Evolutionary conservation across 2,329 filamentous ascomycete genomes (phyloP).

Genomic region (Neofusicoccum sp.): DNA sequence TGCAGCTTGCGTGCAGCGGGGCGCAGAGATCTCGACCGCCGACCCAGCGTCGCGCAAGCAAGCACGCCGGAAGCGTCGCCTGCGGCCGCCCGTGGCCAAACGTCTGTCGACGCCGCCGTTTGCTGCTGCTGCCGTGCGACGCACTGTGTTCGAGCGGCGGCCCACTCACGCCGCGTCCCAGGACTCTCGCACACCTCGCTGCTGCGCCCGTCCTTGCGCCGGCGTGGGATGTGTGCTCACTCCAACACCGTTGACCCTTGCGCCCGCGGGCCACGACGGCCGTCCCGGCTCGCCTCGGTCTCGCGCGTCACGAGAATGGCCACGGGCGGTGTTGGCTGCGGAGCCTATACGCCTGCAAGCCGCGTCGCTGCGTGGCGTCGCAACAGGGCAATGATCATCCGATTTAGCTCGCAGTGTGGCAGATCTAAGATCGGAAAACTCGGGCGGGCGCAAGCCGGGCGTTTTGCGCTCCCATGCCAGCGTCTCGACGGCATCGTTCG

Average conservation of each 20-base stretch:
- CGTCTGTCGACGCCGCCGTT: not conserved
- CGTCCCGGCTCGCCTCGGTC: not conserved
- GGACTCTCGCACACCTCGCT: not conserved
- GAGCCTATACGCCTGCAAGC: not conserved
- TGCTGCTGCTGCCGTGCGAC: conserved; percentile 7
- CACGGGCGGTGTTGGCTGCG: not conserved
- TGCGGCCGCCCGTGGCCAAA: not conserved
- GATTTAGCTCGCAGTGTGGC: not conserved
- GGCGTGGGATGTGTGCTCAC: not conserved
- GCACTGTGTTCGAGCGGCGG: not conserved
- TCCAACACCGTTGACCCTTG: conserved; percentile 5
- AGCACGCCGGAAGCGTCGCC: not conserved
- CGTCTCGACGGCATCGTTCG: too few relatives aligned
- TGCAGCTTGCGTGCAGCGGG: not conserved
- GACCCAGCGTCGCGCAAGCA: conserved; percentile 8
- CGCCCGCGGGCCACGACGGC: not conserved
- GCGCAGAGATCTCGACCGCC: not conserved
- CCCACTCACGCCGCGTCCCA: not conserved
- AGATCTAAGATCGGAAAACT: not conserved
- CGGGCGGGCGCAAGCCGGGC: not conserved
- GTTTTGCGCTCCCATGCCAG: not conserved
- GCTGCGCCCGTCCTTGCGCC: not conserved
- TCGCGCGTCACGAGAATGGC: conserved; percentile 1
- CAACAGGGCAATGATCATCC: not conserved
- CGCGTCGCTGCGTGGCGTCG: not conserved